phyloP scores from a whole-genome alignment of 139 green algal species.

The Chlamydomonas sp. region DNA sequence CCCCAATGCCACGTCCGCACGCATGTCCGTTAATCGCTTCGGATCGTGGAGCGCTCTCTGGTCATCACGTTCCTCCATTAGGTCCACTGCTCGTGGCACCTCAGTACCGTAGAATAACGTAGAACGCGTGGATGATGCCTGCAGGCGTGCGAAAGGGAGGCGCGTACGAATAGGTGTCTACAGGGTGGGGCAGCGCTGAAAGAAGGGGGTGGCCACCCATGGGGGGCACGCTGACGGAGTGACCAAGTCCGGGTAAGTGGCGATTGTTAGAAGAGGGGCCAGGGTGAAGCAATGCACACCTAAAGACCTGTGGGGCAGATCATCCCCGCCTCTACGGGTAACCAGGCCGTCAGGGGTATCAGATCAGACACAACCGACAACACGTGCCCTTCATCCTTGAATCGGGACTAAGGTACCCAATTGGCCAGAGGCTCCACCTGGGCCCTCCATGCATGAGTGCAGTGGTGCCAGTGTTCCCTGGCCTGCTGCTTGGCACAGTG shows the following conservation, averaged over 20 bases:
- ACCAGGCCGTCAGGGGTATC: too few relatives aligned
- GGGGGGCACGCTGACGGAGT: not conserved
- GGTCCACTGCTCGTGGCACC: not conserved
- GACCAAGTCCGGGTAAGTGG: not conserved
- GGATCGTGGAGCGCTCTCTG: too few relatives aligned
- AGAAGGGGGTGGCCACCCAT: not conserved
- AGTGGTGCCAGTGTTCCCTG: too few relatives aligned
- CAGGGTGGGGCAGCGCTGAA: not conserved
- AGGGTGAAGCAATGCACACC: not conserved
- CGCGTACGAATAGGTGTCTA: not conserved
- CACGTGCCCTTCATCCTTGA: not conserved
- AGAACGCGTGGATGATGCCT: slow-evolving; percentile 44
- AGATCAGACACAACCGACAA: not conserved
- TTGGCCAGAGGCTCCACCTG: not conserved
- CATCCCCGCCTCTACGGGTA: too few relatives aligned
- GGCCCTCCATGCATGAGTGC: too few relatives aligned
- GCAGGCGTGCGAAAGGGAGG: not conserved
- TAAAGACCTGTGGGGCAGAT: not conserved
- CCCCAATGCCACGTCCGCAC: too few relatives aligned
- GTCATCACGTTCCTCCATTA: not conserved
- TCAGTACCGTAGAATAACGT: slow-evolving; percentile 31
- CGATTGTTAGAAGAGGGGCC: not conserved
- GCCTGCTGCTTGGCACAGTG: not conserved
- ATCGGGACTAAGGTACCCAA: not conserved
- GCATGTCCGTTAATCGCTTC: too few relatives aligned